Conservation (phyloP, 345 rosid species). For the Bruguiera gymnorhiza region DNA sequence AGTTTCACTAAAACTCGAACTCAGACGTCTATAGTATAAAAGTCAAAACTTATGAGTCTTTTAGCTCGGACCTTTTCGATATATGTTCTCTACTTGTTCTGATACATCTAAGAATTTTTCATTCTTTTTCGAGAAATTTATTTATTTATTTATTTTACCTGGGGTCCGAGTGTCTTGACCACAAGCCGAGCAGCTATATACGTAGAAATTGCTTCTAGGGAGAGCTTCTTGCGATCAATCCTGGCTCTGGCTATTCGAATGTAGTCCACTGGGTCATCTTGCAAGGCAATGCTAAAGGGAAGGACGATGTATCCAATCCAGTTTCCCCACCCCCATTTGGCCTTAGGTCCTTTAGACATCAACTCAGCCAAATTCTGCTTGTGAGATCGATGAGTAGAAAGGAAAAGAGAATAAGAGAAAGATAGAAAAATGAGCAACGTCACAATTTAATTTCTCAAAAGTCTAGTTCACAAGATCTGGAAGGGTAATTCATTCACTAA, state of each 20-base stretch:
- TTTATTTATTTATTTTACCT: conserved; percentile 12
- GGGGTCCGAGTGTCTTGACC: conserved; percentile 9
- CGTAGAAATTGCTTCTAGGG: conserved; percentile 22
- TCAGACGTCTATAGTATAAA: no score
- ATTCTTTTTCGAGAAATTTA: no score
- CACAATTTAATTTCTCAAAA: neutral
- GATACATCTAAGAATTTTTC: no score
- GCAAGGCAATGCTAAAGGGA: conserved; percentile 31
- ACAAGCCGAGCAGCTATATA: conserved; percentile 4
- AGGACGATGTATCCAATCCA: conserved; percentile 32
- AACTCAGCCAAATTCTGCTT: conserved; percentile 28
- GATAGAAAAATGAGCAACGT: neutral
- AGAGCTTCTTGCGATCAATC: conserved; percentile 34
- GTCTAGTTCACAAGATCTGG: neutral
- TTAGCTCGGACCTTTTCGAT: no score
- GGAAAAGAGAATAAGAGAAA: neutral
- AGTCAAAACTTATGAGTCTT: no score
- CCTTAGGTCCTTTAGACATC: conserved; percentile 21
- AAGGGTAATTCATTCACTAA: neutral
- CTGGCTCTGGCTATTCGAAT: conserved; percentile 27
- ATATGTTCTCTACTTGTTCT: no score
- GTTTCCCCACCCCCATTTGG: conserved; percentile 43
- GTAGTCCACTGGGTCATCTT: conserved; percentile 36
- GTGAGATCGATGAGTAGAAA: neutral
- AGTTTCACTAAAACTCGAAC: no score